Evolutionary conservation across 192 early-diverging fungal species (phyloP).

Genomic region (Umbelopsis sp.): DNA sequence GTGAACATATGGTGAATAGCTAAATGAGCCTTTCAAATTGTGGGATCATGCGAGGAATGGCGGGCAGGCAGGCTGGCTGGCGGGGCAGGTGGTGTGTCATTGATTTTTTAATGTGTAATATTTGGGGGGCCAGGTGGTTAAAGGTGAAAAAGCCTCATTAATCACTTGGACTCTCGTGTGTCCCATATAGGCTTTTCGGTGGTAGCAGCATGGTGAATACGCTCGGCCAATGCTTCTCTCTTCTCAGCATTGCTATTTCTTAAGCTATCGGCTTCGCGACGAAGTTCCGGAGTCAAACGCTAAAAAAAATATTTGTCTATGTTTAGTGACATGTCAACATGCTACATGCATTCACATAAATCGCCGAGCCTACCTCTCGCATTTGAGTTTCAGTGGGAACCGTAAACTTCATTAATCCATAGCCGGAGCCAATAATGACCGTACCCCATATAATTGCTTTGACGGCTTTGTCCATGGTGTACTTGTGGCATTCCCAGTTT

Average conservation of each 20-base stretch:
- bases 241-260: conserved; percentile 26
- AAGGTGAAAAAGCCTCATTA: neutral
- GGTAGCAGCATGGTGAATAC: conserved; percentile 30
- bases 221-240: conserved; percentile 25
- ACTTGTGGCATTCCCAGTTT: neutral
- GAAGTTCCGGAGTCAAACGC: conserved; percentile 33
- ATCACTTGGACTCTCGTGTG: neutral
- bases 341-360: too few relatives aligned
- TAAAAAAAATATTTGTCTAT: conserved; percentile 12
- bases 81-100: too few relatives aligned
- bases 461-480: conserved; percentile 46
- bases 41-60: too few relatives aligned
- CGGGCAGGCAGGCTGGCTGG: too few relatives aligned
- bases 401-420: conserved; percentile 52
- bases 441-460: conserved; percentile 47
- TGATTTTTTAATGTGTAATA: too few relatives aligned
- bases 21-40: too few relatives aligned
- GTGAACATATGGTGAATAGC: too few relatives aligned
- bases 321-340: too few relatives aligned
- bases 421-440: conserved; percentile 48
- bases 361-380: conserved; percentile 20
- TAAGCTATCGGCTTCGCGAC: conserved; percentile 30
- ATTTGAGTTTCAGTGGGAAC: conserved; percentile 51
- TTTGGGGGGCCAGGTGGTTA: too few relatives aligned
- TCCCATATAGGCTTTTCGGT: conserved; percentile 38